A percentile compares a stretch with the other conserved stretches of the same genome.
These are phyloP conservation scores for Aspergillus indologenus DNA, from an alignment of 495 filamentous ascomycete species.

Conservation along the genomic window DNA sequence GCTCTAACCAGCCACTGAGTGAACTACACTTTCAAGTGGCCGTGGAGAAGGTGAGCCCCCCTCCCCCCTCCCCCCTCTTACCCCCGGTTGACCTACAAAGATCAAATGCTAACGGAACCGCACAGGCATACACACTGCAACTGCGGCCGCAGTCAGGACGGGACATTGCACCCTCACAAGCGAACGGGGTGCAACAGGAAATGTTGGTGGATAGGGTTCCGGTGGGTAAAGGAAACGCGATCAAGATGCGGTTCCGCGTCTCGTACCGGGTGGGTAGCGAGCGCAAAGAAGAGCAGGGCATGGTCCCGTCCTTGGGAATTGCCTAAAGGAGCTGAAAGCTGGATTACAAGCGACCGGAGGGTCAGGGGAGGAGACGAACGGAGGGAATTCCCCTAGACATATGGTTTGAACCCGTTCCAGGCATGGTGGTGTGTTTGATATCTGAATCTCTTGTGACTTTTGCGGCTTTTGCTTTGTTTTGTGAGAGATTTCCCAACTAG, in stretches of 20 bases:
- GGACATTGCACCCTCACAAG: constrained; percentile 67
- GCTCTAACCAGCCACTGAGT: constrained; percentile 61
- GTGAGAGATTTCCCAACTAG: constrained; percentile 5
- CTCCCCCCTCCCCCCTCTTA: too few relatives aligned
- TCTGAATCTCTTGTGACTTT: not conserved
- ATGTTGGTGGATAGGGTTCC: constrained; percentile 75
- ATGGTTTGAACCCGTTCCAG: not conserved
- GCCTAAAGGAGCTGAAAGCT: constrained; percentile 34
- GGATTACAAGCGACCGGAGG: not conserved
- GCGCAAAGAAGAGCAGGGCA: constrained; percentile 76
- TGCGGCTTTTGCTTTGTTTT: not conserved
- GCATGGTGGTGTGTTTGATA: not conserved
- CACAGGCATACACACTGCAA: constrained; percentile 72
- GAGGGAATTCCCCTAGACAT: not conserved
- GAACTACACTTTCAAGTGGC: constrained; percentile 90
- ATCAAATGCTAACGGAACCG: not conserved
- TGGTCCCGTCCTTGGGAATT: constrained; percentile 81
- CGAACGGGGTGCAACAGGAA: constrained; percentile 75
- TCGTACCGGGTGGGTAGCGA: constrained; percentile 69
- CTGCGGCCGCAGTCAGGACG: constrained; percentile 82
- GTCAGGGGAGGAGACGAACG: not conserved
- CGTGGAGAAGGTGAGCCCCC: constrained; percentile 74
- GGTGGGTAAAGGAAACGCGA: constrained; percentile 63
- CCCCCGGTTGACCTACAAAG: not conserved
- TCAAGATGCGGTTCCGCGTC: constrained; percentile 87